Conservation (phyloP, 495 filamentous ascomycete genomes). For the Penicillium tannophilum region DNA sequence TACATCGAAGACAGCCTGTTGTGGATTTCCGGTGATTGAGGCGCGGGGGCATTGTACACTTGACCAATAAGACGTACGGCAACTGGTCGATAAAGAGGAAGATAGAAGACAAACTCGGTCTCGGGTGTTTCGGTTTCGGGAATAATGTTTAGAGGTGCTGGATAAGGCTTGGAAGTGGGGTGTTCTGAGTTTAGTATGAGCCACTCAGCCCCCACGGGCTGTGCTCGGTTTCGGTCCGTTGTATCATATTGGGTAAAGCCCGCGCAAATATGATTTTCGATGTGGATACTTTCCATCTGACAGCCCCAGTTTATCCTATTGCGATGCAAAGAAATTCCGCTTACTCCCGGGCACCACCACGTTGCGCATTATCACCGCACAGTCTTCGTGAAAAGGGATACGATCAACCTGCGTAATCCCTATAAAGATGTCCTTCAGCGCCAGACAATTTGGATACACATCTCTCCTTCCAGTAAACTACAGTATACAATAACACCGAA, state of each 20-base stretch:
- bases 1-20: slow-evolving; percentile 49
- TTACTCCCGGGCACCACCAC: not conserved
- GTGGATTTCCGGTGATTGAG: slow-evolving; percentile 45
- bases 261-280: not conserved
- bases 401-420: not conserved
- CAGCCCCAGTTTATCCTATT: not conserved
- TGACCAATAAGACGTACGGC: not conserved
- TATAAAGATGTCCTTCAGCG: not conserved
- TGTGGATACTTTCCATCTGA: not conserved
- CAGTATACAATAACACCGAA: not conserved
- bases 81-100: not conserved
- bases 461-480: not conserved
- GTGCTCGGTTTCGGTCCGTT: slow-evolving; percentile 19
- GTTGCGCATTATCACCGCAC: not conserved
- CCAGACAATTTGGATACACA: not conserved
- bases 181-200: not conserved
- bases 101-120: not conserved
- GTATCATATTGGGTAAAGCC: slow-evolving; percentile 18
- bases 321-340: not conserved
- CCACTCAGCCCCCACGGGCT: slow-evolving; percentile 12
- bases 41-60: slow-evolving; percentile 20
- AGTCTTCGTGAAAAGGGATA: not conserved
- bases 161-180: not conserved
- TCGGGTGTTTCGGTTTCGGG: slow-evolving; percentile 13
- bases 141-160: slow-evolving; percentile 1